Base-by-base conservation (phyloP, 2,329 filamentous ascomycete species). In the Clonostachys chloroleuca region DNA sequence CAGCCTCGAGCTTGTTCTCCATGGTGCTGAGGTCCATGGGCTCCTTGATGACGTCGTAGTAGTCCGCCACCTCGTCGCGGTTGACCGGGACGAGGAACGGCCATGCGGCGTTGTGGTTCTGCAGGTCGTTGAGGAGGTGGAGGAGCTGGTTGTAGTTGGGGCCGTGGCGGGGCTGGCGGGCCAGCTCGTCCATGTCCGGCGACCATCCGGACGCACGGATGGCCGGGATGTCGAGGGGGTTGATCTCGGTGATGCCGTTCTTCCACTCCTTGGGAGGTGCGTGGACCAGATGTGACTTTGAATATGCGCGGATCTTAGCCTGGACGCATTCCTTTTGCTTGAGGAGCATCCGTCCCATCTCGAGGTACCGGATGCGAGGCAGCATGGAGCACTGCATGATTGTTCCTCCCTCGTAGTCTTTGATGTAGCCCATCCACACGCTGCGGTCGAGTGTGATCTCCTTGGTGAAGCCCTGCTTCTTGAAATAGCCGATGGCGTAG, bases 311-410 rank as follows among this genome's bases (percentile, higher is more conserved):
- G 54, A 97, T 96, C 72, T 99, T 99, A 52, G 92, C 92, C 58
- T 92, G 86, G 4, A 97, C 91, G 46, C 86, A 87, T 65, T 96
- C 94, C 65, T 96, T 97, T 65, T 99, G 94, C 72, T 99, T 97
- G 43, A 96, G 80, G 3, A 99, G 78, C 90, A 99, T 95, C 52
- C 92, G 86, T 4, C 90, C 88, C 60, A 85, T 83, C 66, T 99
- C 92, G 6, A 99, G 84, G 67, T 99, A 99, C 44, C 94, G 87
- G 47, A 97, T 90, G 52, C 87, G 88, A 8, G 92, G 92, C 17
- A 99, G 79, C 94, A 99, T 97, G 45, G 87, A 90, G 62, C 94
- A 99, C 70, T 99, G 94, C 94, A 99, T 99, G 51, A 99, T 95
- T 0, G 94, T 99, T 49, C 94, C 94, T 49, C 94, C 94, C 68